Base-by-base conservation (phyloP, 2,329 filamentous ascomycete genomes). In the Xylaria sp. region DNA sequence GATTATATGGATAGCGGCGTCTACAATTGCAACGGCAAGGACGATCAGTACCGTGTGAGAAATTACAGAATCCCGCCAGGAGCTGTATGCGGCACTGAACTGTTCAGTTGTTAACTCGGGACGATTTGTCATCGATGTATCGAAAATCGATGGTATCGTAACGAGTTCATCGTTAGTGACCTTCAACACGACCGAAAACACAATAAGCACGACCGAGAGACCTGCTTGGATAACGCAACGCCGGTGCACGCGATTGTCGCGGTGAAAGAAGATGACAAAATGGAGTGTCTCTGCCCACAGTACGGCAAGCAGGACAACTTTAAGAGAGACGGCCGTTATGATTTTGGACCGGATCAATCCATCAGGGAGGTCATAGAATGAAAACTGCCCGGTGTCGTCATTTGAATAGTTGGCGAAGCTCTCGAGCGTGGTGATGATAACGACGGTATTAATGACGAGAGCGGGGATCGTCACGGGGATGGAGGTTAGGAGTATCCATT, bases 241-340 rank as follows among this genome's bases (percentile, higher is more conserved):
- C 25, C 44, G 21, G 35, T 66, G 23, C 27, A 63, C 59, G 10
- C 21, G 47, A 18, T 63, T 42, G 13, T 66, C 32, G 16, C 42
- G 53, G 5, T 62, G 29, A 25, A 63, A 63, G 18, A 59, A 59
- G 5, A 63, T 5, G 23, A 23, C 40, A 16, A 63, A 66, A 58
- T 66, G 13, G 27, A 66, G 42, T 10, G 42, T 25, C 29, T 55
- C 58, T 16, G 32, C 44, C 59, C 51, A 63, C 12, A 32, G 18
- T 4, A 37, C 12, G 23, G 25, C 53, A 10, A 63, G 29, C 16
- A 51, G 18, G 6, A 50, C 29, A 32, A 58, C 51, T 10, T 47
- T 21, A 5, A 66, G 44, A 44, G 65, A 54, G 23, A 58, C 50
- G 1, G 50, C 44, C 5, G 51, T 42, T 27, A 59, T 44, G 25